Conservation (phyloP, 306 rosid species). For the Coriaria nepalensis region DNA sequence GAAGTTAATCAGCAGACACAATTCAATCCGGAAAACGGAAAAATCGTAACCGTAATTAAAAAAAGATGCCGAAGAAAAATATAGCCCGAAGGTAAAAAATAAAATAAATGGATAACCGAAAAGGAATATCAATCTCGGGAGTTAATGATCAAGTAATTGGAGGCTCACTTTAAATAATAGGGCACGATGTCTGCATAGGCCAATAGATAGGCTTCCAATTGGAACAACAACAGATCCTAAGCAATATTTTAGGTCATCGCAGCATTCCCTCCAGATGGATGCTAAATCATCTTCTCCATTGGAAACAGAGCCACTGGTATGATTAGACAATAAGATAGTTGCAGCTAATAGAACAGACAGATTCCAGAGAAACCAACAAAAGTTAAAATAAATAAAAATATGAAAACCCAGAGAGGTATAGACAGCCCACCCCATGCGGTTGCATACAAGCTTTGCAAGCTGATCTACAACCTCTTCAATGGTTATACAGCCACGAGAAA, state of each 20-base stretch:
- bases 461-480: conserved; percentile 79
- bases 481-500: conserved; percentile 62
- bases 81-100: too few species aligned
- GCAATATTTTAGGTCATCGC: conserved; percentile 66
- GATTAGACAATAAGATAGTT: conserved; percentile 31
- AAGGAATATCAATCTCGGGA: neutral
- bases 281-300: conserved; percentile 53
- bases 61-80: too few species aligned
- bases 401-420: conserved; percentile 1
- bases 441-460: conserved; percentile 83
- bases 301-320: conserved; percentile 81
- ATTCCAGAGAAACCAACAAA: conserved; percentile 9
- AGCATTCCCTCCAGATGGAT: conserved; percentile 72
- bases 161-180: conserved; percentile 80
- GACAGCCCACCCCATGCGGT: conserved; percentile 79
- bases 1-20: too few species aligned
- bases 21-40: too few species aligned
- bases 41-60: too few species aligned
- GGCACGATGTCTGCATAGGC: conserved; percentile 97
- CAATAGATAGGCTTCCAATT: conserved; percentile 76
- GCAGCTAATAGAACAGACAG: conserved; percentile 8
- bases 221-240: conserved; percentile 93
- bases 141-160: conserved; percentile 1
- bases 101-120: neutral
- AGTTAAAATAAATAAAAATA: conserved; percentile 8